Percentiles rank a stretch among this genome's conserved stretches.
phyloP scores from a whole-genome alignment of 2,329 filamentous ascomycete species.

The Venturia nashicola region DNA sequence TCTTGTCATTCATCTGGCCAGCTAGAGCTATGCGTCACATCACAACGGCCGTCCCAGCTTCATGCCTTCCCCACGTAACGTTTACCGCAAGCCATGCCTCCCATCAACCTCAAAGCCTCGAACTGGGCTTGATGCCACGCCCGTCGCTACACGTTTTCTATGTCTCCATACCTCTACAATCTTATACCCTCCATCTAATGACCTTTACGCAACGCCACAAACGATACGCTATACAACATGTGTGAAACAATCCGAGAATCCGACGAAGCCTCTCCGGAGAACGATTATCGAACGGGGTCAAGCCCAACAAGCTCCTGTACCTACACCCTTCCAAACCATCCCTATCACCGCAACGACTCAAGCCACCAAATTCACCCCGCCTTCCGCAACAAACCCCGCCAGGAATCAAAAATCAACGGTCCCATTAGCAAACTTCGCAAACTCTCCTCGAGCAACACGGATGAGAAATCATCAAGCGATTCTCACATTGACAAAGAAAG shows the following conservation, averaged over 20 bases:
- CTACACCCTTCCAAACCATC: background rate
- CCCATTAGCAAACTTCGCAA: background rate
- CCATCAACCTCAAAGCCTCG: background rate
- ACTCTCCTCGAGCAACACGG: background rate
- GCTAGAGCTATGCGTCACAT: background rate
- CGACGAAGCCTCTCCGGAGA: background rate
- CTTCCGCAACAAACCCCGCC: background rate
- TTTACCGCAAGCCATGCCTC: background rate
- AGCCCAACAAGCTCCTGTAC: background rate
- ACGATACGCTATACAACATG: background rate
- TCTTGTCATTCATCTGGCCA: background rate
- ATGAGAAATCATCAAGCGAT: background rate
- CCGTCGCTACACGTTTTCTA: background rate
- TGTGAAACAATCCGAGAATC: background rate
- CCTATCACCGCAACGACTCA: background rate
- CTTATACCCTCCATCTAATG: background rate
- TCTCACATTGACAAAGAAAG: background rate
- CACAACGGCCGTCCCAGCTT: background rate
- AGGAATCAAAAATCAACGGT: background rate
- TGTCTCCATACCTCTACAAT: background rate
- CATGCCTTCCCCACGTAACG: background rate
- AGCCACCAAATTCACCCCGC: background rate
- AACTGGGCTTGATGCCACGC: background rate
- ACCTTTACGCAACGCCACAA: background rate
- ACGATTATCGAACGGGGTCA: background rate